Percentiles rank a stretch among this genome's conserved stretches.
Evolutionary conservation across 371 early-diverging fungal species (phyloP).

Genomic region (Mortierella sp.): DNA sequence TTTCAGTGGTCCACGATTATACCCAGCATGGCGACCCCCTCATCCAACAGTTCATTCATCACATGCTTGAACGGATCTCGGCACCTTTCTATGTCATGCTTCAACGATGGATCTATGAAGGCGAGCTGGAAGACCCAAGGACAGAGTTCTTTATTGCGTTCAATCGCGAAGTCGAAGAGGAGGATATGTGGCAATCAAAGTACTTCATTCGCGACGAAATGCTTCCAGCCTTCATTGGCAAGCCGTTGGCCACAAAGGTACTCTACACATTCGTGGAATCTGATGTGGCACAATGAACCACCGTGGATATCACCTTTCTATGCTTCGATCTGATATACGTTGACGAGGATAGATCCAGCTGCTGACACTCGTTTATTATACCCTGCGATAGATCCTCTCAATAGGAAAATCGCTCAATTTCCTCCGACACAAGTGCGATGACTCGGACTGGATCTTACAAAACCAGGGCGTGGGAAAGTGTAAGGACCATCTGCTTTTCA

Average conservation of each 20-base stretch:
- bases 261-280: too few species aligned
- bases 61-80: slow-evolving; percentile 85
- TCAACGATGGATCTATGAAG: slow-evolving; percentile 94
- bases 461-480: slow-evolving; percentile 58
- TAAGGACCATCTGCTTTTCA: slow-evolving; percentile 18
- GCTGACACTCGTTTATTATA: neutral
- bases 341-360: neutral
- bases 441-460: slow-evolving; percentile 71
- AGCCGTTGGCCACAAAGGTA: slow-evolving; percentile 86
- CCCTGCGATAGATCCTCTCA: slow-evolving; percentile 75
- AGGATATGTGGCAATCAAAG: slow-evolving; percentile 86
- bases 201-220: slow-evolving; percentile 82
- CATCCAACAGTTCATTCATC: slow-evolving; percentile 80
- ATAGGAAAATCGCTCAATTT: slow-evolving; percentile 97
- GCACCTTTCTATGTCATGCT: slow-evolving; percentile 92
- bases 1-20: slow-evolving; percentile 84
- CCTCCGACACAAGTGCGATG: slow-evolving; percentile 88
- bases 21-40: slow-evolving; percentile 93
- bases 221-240: slow-evolving; percentile 88
- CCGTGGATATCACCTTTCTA: neutral
- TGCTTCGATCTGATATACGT: neutral
- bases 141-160: slow-evolving; percentile 91
- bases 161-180: slow-evolving; percentile 65
- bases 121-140: slow-evolving; percentile 95
- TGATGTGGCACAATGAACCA: neutral